Percentiles rank a stretch among this genome's conserved stretches.
Evolutionary conservation across 345 rosid species (phyloP).

Genomic region (Anastatica hierochuntica): DNA sequence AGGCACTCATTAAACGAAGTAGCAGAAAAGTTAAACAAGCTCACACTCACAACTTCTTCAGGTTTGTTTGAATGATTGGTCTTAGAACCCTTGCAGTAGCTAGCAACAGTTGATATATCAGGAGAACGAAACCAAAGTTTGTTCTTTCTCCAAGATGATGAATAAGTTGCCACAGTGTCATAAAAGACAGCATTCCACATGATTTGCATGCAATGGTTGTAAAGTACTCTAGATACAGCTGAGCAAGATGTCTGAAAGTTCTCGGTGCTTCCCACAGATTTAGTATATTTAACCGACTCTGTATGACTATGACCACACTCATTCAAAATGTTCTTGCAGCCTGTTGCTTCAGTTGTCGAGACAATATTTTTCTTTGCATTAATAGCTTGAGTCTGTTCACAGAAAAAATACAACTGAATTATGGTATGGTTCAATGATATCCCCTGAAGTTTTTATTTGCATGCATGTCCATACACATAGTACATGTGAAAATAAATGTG

Average conservation of each 20-base stretch:
- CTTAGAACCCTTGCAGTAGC: neutral
- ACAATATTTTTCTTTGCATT: constrained; percentile 10
- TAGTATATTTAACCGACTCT: constrained; percentile 22
- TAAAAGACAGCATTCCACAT: constrained; percentile 85
- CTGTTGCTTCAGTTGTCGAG: constrained; percentile 21
- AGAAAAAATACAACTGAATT: constrained; percentile 14
- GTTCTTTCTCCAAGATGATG: constrained; percentile 53
- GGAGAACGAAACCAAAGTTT: constrained; percentile 56
- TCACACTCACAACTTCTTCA: constrained; percentile 30
- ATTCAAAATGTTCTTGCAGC: constrained; percentile 16
- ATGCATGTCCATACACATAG: neutral
- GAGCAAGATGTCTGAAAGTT: constrained; percentile 50
- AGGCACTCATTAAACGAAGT: neutral
- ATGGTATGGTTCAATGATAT: neutral
- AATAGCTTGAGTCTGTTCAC: constrained; percentile 39
- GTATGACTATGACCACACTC: neutral
- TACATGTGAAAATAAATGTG: constrained; percentile 29
- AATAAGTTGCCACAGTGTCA: constrained; percentile 45
- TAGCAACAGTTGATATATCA: constrained; percentile 13
- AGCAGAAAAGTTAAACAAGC: constrained; percentile 5
- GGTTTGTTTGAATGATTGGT: constrained; percentile 21
- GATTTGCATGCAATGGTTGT: constrained; percentile 61
- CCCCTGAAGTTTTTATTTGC: neutral
- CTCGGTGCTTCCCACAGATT: constrained; percentile 70
- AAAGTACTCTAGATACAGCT: constrained; percentile 52